Conservation (phyloP, 2,329 filamentous ascomycete genomes). For the Apiospora marii region DNA sequence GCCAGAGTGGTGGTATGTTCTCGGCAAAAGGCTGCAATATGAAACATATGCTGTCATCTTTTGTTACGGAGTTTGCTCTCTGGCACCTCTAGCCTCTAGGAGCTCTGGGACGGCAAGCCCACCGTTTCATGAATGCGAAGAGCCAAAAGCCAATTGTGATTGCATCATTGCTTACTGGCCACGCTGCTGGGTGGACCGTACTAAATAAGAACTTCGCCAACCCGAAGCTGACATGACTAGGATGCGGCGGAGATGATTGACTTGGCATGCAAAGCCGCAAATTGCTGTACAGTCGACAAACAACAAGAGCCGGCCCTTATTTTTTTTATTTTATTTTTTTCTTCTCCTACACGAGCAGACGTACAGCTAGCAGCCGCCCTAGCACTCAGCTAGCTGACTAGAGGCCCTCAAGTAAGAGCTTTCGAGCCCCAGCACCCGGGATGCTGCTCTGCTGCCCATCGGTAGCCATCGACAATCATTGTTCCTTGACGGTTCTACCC, state of each 20-base stretch:
- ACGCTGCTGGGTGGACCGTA: neutral
- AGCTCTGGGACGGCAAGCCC: neutral
- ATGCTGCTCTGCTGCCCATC: neutral
- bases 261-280: neutral
- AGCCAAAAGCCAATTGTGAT: neutral
- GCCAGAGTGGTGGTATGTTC: neutral
- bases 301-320: neutral
- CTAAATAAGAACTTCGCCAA: neutral
- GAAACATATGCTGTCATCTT: neutral
- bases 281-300: neutral
- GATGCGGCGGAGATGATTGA: constrained; percentile 2
- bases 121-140: constrained; percentile 6
- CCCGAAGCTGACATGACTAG: constrained; percentile 15
- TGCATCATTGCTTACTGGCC: constrained; percentile 7
- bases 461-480: neutral
- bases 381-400: neutral
- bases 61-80: neutral
- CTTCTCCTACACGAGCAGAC: neutral
- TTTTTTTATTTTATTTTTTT: neutral
- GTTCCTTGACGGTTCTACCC: neutral
- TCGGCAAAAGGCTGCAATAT: neutral
- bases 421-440: neutral
- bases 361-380: neutral
- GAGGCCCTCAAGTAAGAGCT: neutral
- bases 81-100: neutral